phyloP scores from a whole-genome alignment of 2,329 filamentous ascomycete species.

The Penicillium corylophilum region DNA sequence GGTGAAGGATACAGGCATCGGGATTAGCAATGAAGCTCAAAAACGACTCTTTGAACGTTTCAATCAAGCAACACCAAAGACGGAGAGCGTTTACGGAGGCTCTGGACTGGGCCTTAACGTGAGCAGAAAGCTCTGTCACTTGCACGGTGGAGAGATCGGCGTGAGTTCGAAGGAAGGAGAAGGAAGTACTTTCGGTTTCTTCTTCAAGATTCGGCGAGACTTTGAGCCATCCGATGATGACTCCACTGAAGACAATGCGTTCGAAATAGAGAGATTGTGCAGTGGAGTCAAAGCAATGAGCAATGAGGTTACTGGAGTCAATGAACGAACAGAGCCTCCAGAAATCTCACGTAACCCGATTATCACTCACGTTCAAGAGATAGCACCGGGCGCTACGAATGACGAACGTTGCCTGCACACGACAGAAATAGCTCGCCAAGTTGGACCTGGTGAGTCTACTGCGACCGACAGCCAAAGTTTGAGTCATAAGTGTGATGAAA shows the following conservation, averaged over 20 bases:
- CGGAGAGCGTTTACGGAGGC: constrained; percentile 76
- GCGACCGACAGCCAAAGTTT: not conserved
- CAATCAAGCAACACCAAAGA: constrained; percentile 72
- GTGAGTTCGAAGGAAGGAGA: constrained; percentile 58
- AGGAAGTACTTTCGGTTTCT: constrained; percentile 60
- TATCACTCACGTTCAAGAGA: constrained; percentile 12
- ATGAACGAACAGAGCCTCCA: constrained; percentile 8
- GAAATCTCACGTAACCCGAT: constrained; percentile 15
- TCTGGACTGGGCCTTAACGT: constrained; percentile 79
- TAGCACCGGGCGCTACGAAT: not conserved
- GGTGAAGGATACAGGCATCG: constrained; percentile 74
- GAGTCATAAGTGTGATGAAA: not conserved
- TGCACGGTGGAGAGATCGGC: constrained; percentile 78
- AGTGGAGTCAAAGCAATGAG: constrained; percentile 19
- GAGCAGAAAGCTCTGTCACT: constrained; percentile 72
- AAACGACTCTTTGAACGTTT: constrained; percentile 75
- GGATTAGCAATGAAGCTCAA: constrained; percentile 69
- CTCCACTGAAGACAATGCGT: not conserved
- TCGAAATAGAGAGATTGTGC: constrained; percentile 18
- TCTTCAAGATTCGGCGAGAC: constrained; percentile 49
- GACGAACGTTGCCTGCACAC: constrained; percentile 14
- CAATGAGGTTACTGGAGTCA: constrained; percentile 16
- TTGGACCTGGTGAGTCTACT: not conserved
- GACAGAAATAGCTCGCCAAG: not conserved
- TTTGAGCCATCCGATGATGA: not conserved